Evolutionary conservation across 805 yeast genomes (phyloP), one percentile per base, ranked within the genome.

Genomic region (Blastobotrys americana): DNA sequence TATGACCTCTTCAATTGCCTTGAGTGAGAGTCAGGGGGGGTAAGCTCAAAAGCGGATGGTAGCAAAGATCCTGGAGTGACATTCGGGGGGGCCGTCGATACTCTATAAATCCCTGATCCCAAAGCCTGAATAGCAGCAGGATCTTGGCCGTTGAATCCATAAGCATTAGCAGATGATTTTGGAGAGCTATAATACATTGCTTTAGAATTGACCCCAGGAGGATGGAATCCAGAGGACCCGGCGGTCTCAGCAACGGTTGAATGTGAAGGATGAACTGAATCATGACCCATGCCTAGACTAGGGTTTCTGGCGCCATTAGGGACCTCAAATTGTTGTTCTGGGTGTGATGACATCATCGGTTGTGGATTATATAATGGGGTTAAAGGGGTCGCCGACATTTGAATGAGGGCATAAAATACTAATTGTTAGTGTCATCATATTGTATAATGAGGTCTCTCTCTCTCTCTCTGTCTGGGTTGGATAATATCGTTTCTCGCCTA

Each of bases 31-130:
- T 37, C 60, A 3, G 67, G 67, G 19, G 63, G 61, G 6, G 67
- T 62, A 43, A 64, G 53, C 41, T 61, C 65, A 27, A 63, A 51
- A 2, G 61, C 66, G 18, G 66, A 61, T 5, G 68, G 68, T 6
- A 63, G 57, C 22, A 63, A 56, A 41, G 47, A 37, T 37, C 34
- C 31, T 13, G 31, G 31, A 25, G 31, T 25, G 31, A 25, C 31
- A 13, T 25, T 25, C 13, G 31, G 31, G 10, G 31, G 31, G 10
- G 31, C 31, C 31, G 31, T 25, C 10, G 31, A 8, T 13, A 25
- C 31, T 25, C 31, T 8, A 25, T 25, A 25, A 25, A 25, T 25
- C 10, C 31, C 31, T 25, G 31, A 25, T 25, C 31, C 31, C 31
- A 25, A 25, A 25, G 31, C 31, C 31, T 25, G 31, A 19, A 22